Evolutionary conservation across 1,284 basidiomycete species (phyloP).

Genomic region (Irpex sp.): DNA sequence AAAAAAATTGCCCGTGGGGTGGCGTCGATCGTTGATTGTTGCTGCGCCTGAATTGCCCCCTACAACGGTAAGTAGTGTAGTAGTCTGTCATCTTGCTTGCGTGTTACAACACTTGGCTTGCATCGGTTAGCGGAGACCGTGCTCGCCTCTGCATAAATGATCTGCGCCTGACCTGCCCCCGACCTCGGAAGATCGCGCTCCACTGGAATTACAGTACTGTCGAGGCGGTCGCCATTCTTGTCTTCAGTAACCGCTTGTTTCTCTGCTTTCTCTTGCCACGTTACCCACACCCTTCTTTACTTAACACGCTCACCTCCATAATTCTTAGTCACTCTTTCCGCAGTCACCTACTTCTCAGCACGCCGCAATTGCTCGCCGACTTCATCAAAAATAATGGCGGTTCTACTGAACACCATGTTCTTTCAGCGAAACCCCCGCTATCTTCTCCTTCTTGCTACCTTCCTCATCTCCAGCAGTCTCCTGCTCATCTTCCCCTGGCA

Average conservation of each 20-base stretch:
- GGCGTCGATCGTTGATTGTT: too few relatives aligned
- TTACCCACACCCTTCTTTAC: background rate
- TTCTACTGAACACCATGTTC: slow-evolving; percentile 4
- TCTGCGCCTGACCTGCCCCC: background rate
- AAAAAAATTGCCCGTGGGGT: background rate
- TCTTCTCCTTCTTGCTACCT: slow-evolving; percentile 7
- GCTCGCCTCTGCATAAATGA: background rate
- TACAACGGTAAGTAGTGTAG: background rate
- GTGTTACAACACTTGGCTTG: background rate
- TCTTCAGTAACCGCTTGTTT: background rate
- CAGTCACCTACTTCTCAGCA: background rate
- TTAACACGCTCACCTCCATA: background rate
- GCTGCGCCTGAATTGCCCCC: background rate
- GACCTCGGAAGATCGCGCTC: background rate
- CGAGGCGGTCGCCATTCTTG: background rate
- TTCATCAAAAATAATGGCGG: slow-evolving; percentile 1
- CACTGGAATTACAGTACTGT: background rate
- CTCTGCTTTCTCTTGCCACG: background rate
- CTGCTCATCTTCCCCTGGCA: slow-evolving; percentile 7
- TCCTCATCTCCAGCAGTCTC: slow-evolving; percentile 11
- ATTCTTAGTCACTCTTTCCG: background rate
- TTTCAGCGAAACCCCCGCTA: slow-evolving; percentile 14
- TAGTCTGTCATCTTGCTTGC: background rate
- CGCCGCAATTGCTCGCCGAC: background rate
- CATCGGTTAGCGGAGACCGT: background rate